A percentile compares a stretch with the other conserved stretches of the same genome.
Conservation (phyloP, 2,329 filamentous ascomycete species). For the Pseudopithomyces chartarum region DNA sequence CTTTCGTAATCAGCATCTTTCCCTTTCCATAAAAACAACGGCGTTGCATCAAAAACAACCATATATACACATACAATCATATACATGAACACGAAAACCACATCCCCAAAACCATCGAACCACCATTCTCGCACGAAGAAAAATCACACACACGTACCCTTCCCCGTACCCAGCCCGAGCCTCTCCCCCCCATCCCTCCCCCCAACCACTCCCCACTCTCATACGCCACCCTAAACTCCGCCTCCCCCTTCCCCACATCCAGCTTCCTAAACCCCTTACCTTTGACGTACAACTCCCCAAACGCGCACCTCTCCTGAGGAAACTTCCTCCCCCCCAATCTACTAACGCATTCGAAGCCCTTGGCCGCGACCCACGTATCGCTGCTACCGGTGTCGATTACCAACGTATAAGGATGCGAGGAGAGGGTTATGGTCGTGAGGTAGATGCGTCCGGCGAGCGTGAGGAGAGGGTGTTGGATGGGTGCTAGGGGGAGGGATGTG, state of each 20-base stretch:
- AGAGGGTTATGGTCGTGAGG: slow-evolving; percentile 33
- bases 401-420: slow-evolving; percentile 20
- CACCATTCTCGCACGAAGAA: too few species aligned
- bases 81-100: too few species aligned
- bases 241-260: slow-evolving; percentile 8
- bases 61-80: too few species aligned
- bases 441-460: slow-evolving; percentile 36
- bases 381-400: slow-evolving; percentile 34
- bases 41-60: too few species aligned
- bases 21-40: too few species aligned
- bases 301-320: slow-evolving; percentile 19
- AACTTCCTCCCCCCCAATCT: neutral
- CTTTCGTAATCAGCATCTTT: too few species aligned
- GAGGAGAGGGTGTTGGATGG: slow-evolving; percentile 23
- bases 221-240: slow-evolving; percentile 27
- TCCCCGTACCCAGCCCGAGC: too few species aligned
- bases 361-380: slow-evolving; percentile 33
- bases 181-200: slow-evolving; percentile 5
- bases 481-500: neutral
- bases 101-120: too few species aligned
- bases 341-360: slow-evolving; percentile 22
- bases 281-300: slow-evolving; percentile 25
- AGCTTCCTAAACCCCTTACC: too few species aligned
- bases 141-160: too few species aligned
- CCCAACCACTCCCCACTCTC: slow-evolving; percentile 25